Evolutionary conservation across 2,329 filamentous ascomycete genomes (phyloP), one percentile per base, ranked within the genome.

Genomic region (Tolypocladium cylindrosporum): DNA sequence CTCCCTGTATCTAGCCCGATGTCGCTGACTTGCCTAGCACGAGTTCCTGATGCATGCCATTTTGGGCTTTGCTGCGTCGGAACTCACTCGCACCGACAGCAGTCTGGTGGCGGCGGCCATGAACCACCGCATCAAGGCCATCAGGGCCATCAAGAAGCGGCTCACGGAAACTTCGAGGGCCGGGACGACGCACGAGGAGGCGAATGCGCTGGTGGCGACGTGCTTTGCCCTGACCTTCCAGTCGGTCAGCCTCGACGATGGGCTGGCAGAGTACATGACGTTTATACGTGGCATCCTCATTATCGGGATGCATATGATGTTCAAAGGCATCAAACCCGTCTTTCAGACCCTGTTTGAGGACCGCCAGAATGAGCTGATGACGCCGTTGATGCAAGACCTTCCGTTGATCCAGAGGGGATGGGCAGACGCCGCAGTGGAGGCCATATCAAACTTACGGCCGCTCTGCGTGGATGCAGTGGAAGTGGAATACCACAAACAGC

Each of bases 31-130:
- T 37, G 27, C 57, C 27, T 58, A 85, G 79, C 79, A 87, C 62
- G 82, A 86, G 58, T 87, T 84, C 59, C 76, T 88, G 11, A 88
- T 90, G 81, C 86, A 90, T 67, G 84, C 86, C 5, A 85, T 90
- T 55, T 77, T 88, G 0, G 85, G 85, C 14, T 78, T 88, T 60
- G 78, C 86, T 1, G 87, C 87, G 39, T 88, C 86, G 0, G 83
- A 89, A 61, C 77, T 89, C 5, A 77, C 80, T 63, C 71, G 72
- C 4, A 69, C 74, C 63, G 71, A 72, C 4, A 69, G 76, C 1
- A 77, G 76, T 59, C 77, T 88, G 21, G 69, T 79, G 16, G 74
- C 79, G 16, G 77, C 80, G 37, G 85, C 86, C 48, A 82, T 89
- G 72, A 74, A 75, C 41, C 86, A 89, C 68, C 83, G 86, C 24